These are phyloP conservation scores for Craterostigma plantagineum DNA, from an alignment of 257 asterid genomes.

Conservation along the genomic window DNA sequence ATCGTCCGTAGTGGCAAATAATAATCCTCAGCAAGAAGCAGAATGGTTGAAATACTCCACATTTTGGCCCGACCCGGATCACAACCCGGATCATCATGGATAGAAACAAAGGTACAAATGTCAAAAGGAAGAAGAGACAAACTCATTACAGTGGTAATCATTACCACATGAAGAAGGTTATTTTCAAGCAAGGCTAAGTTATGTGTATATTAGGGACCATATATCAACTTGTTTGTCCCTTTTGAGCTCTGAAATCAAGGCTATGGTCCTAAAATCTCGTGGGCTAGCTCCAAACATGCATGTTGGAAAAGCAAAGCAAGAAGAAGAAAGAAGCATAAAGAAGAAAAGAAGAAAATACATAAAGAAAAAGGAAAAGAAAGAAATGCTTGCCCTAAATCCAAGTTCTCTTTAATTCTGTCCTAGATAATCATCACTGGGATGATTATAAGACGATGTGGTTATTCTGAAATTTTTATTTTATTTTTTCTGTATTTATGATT, in stretches of 20 bases:
- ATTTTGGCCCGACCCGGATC: constrained; percentile 77
- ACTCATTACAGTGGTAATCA: neutral
- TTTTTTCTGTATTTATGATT: too few species aligned
- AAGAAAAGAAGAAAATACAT: constrained; percentile 11
- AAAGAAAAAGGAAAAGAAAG: constrained; percentile 12
- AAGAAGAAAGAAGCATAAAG: constrained; percentile 8
- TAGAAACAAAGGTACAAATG: constrained; percentile 9
- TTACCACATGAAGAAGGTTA: constrained; percentile 12
- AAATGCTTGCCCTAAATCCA: neutral
- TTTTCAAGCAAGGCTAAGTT: constrained; percentile 10
- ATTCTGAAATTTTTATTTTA: too few species aligned
- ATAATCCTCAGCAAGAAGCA: constrained; percentile 44
- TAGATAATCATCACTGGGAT: too few species aligned
- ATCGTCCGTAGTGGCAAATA: constrained; percentile 24
- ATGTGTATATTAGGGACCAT: constrained; percentile 16
- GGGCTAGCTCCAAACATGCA: constrained; percentile 26
- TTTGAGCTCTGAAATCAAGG: constrained; percentile 12
- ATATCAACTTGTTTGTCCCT: constrained; percentile 9
- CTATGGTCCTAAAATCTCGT: constrained; percentile 7
- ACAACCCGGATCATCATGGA: constrained; percentile 90
- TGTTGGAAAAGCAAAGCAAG: constrained; percentile 36
- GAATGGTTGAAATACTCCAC: constrained; percentile 89
- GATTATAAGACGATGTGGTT: too few species aligned
- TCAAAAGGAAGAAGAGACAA: too few species aligned
- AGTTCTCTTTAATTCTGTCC: too few species aligned